Percentiles rank a stretch among this genome's conserved stretches.
phyloP scores from a whole-genome alignment of 345 rosid species.

The Citrus cavaleriei region DNA sequence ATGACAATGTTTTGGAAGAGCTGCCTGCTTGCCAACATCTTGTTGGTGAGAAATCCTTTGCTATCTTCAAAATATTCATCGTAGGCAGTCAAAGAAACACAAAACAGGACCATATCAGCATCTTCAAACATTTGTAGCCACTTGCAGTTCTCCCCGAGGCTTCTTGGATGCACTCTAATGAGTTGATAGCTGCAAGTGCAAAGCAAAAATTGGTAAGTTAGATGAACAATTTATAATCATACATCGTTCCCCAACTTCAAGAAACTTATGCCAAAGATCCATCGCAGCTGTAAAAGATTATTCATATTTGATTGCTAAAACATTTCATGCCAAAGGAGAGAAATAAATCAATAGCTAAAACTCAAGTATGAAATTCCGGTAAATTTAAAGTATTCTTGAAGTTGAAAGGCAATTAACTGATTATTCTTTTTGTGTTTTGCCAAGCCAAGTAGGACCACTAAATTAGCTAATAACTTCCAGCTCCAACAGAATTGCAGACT shows the following conservation, averaged over 20 bases:
- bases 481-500: background rate
- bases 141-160: constrained; percentile 74
- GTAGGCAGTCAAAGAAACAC: constrained; percentile 67
- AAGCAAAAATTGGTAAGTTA: background rate
- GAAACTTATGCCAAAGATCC: background rate
- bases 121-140: constrained; percentile 89
- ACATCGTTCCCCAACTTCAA: background rate
- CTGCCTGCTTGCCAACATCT: constrained; percentile 74
- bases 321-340: background rate
- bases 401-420: background rate
- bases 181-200: constrained; percentile 67
- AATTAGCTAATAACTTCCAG: background rate
- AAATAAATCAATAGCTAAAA: too few relatives aligned
- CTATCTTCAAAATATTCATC: constrained; percentile 44
- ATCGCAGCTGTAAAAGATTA: background rate
- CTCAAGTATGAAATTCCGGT: background rate
- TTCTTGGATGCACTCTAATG: constrained; percentile 63
- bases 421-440: background rate
- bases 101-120: constrained; percentile 58
- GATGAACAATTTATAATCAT: background rate
- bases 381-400: background rate
- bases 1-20: constrained; percentile 56
- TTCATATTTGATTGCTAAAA: background rate
- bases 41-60: constrained; percentile 55
- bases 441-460: background rate